Base-by-base conservation (phyloP, 177 flowering plant species). In the Vitis hybrid region DNA sequence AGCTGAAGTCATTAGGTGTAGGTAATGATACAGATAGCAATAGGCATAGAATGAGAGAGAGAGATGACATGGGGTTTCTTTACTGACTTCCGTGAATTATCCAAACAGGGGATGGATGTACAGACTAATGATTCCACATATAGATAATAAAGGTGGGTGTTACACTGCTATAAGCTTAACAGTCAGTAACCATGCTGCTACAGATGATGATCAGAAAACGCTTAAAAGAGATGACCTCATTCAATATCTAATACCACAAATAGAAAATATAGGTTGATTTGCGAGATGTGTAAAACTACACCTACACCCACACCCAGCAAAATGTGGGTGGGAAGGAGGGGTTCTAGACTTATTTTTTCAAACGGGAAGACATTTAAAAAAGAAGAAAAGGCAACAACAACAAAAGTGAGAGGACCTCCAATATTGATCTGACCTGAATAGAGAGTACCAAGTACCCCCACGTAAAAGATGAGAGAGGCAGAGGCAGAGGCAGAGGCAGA, bases 161-260 rank as follows among this genome's bases (percentile, higher is more conserved):
- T 57, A n/a, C 11, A 40, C 75, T 66, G 70, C n/a, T 66, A 50
- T 55, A 17, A 62, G 13, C 64, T 7, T 63, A 40, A 56, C 68
- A 56, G 62, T 63, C 60, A 74, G 64, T 56, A 56, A 50, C 51
- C 56, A 17, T 27, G 30, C 59, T 68, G 64, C 17, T 9, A 27
- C 64, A 62, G 50, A 56, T 15, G 57, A 19, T 3, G 48, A 52
- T 10, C 11, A 48, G 48, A 19, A 52, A 19, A 7, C 9, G 12
- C 48, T 66, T 55, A 55, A 61, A 58, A 30, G 71, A 67, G 56
- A 72, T 72, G 70, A 71, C 64, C 74, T 71, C 68, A 65, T 50
- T 50, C 51, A 50, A 32, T 2, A 19, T 6, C 56, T 12, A 19
- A 48, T 68, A 65, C 79, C 24, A 63, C 58, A 64, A 64, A 64